Percentiles rank a stretch among this genome's conserved stretches.
These are phyloP conservation scores for Vitis labrusca DNA, from an alignment of 164 flowering plant species.

Conservation along the genomic window DNA sequence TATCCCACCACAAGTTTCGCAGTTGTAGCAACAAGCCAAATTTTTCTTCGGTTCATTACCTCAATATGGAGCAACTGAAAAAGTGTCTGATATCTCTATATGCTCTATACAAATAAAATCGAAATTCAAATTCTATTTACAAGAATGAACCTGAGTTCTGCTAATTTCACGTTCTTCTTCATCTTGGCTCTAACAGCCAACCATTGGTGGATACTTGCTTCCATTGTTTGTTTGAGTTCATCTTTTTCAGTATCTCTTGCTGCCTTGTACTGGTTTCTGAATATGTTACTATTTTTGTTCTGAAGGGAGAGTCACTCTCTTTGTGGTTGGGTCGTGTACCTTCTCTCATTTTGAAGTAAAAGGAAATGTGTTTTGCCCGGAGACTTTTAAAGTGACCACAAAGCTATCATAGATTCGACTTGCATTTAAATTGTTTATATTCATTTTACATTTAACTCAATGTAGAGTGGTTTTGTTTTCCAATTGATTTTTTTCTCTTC, in stretches of 20 bases:
- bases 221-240: constrained; percentile 1
- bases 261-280: not conserved
- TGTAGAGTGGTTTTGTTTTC: not conserved
- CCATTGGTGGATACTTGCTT: constrained; percentile 38
- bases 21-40: constrained; percentile 26
- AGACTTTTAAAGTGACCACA: constrained; percentile 54
- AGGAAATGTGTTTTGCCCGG: constrained; percentile 73
- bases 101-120: constrained; percentile 55
- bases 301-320: constrained; percentile 75
- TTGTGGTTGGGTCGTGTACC: constrained; percentile 65
- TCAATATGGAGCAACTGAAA: constrained; percentile 85
- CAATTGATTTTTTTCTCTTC: not conserved
- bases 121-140: constrained; percentile 25
- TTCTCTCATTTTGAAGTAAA: constrained; percentile 50
- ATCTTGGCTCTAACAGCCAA: constrained; percentile 56
- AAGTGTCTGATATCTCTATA: constrained; percentile 64
- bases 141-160: constrained; percentile 72
- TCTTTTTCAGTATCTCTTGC: not conserved
- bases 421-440: no score
- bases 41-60: constrained; percentile 53
- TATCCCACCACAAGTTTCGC: constrained; percentile 69
- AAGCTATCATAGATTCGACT: not conserved
- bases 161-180: constrained; percentile 81
- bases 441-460: no score
- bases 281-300: constrained; percentile 10